Evolutionary conservation across 306 rosid species (phyloP).

Genomic region (Begonia peltatifolia): DNA sequence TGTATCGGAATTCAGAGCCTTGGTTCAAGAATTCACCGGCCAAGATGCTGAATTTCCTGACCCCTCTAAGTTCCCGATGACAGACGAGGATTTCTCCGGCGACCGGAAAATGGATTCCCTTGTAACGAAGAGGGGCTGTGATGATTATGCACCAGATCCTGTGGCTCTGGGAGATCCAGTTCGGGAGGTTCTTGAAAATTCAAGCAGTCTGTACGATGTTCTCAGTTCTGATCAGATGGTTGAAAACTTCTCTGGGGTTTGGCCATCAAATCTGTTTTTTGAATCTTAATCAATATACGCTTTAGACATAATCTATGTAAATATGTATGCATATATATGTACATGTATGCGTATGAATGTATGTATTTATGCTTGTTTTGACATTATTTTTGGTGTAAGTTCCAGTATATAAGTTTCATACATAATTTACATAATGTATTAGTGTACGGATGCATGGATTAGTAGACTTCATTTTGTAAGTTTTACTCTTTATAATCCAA

Average conservation of each 20-base stretch:
- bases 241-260: constrained; percentile 23
- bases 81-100: not conserved
- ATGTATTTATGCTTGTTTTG: no score
- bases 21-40: constrained; percentile 50
- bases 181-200: not conserved
- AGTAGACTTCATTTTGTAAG: no score
- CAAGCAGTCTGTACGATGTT: not conserved
- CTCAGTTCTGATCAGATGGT: constrained; percentile 16
- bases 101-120: not conserved
- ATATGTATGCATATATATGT: no score
- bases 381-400: no score
- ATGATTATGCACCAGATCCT: not conserved
- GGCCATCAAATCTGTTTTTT: constrained; percentile 17
- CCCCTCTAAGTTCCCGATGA: constrained; percentile 15
- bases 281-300: constrained; percentile 6
- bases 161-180: no score
- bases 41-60: constrained; percentile 34
- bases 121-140: not conserved
- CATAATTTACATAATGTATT: no score
- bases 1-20: constrained; percentile 27
- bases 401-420: no score
- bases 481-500: no score
- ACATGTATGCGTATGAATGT: no score
- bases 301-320: no score
- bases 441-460: no score